Evolutionary conservation across 495 filamentous ascomycete species (phyloP), one percentile per base, ranked within the genome.

Genomic region (Annulohypoxylon moriforme): DNA sequence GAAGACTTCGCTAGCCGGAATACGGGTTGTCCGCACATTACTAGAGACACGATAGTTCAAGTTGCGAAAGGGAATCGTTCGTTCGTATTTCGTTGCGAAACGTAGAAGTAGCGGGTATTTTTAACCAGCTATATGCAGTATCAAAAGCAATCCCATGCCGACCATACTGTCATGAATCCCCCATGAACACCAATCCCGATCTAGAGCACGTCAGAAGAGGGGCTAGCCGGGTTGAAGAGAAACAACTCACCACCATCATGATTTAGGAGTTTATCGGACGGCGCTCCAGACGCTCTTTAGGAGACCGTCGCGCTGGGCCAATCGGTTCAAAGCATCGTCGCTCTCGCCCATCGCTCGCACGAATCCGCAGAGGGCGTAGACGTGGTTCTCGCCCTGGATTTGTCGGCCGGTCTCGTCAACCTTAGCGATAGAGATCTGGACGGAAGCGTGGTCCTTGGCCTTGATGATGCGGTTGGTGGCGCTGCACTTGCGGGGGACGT

Each of bases 401-500:
- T 83, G 82, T 76, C 94, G 92, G 74, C 96, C 95, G 85, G 92
- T 94, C 89, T 99, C 96, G 84, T 98, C 96, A 75, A 99, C 93
- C 63, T 68, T 76, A 46, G 74, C 76, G 22, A 77, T 73, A 27
- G 91, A 91, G 82, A 97, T 92, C 87, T 97, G 92, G 75, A 94
- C 94, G 61, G 92, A 94, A 76, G 92, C 93, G 87, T 96, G 93
- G 85, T 96, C 96, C 86, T 98, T 97, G 86, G 96, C 93, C 88
- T 97, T 97, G 90, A 98, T 97, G 89, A 98, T 97, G 84, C 93
- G 90, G 91, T 92, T 92, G 83, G 93, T 95, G 78, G 93, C 93
- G 82, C 88, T 92, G 91, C 93, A 95, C 89, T 95, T 99, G 89
- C 96, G 94, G 83, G 96, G 95, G 87, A 98, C 94, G 89, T 98